phyloP scores from a whole-genome alignment of 208 protist species.

The Trypanosomatidae sp. region DNA sequence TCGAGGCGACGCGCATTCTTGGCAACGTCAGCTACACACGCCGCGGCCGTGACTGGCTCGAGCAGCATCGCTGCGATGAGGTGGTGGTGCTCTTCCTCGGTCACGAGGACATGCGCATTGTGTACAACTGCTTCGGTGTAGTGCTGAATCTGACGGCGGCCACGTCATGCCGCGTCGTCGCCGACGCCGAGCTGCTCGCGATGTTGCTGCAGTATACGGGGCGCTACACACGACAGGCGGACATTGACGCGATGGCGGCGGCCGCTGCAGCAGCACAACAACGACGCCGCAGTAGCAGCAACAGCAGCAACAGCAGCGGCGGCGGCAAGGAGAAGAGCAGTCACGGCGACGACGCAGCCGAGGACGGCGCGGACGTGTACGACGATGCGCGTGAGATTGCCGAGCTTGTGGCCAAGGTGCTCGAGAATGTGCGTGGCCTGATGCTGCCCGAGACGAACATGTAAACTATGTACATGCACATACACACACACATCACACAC shows the following conservation, averaged over 20 bases:
- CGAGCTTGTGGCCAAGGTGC: conserved; percentile 56
- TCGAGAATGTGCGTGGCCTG: conserved; percentile 49
- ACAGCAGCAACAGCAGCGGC: not conserved
- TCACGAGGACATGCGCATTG: conserved; percentile 65
- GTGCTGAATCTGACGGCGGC: conserved; percentile 68
- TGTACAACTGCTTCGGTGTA: conserved; percentile 74
- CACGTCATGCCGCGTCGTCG: conserved; percentile 42
- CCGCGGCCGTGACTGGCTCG: conserved; percentile 69
- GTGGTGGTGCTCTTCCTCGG: conserved; percentile 63
- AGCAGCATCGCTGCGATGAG: conserved; percentile 64
- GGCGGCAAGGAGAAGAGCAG: not conserved
- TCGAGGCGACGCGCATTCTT: conserved; percentile 61
- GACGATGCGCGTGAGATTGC: conserved; percentile 50
- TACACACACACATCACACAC: too few relatives aligned
- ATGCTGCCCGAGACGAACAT: conserved; percentile 5
- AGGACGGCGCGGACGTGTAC: conserved; percentile 7
- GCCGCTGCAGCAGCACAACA: conserved; percentile 1
- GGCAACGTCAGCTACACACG: conserved; percentile 76
- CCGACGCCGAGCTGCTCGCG: conserved; percentile 34
- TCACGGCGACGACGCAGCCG: not conserved
- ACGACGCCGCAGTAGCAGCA: not conserved
- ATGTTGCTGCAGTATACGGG: conserved; percentile 62
- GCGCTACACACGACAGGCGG: conserved; percentile 23
- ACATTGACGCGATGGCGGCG: conserved; percentile 13
- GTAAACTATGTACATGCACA: too few relatives aligned